phyloP scores from a whole-genome alignment of 441 rosid genomes.

The Bruguiera hainesii region DNA sequence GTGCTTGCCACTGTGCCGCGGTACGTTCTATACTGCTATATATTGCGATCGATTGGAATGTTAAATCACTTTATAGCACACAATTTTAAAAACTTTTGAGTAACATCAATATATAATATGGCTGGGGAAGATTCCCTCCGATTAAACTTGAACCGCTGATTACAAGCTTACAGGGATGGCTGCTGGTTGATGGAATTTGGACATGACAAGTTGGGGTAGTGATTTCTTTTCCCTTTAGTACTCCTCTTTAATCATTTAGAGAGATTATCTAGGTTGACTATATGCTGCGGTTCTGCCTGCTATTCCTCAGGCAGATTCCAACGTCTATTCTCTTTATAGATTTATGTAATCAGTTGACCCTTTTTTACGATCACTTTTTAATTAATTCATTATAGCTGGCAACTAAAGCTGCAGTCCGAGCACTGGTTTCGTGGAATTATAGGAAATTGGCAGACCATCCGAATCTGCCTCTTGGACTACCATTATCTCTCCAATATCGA shows the following conservation, averaged over 20 bases:
- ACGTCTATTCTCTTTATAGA: constrained; percentile 4
- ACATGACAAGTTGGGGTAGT: constrained; percentile 6
- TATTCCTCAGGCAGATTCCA: constrained; percentile 15
- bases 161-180: not conserved
- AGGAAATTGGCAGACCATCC: no score
- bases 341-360: constrained; percentile 11
- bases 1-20: no score
- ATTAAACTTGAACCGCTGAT: not conserved
- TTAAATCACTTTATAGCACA: no score
- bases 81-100: no score
- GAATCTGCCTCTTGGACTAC: no score
- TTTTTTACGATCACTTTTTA: constrained; percentile 7
- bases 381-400: constrained; percentile 13
- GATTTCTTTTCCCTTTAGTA: not conserved
- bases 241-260: constrained; percentile 18
- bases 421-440: not conserved
- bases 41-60: no score
- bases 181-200: constrained; percentile 1
- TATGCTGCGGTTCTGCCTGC: constrained; percentile 9
- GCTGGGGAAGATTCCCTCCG: not conserved
- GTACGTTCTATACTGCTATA: no score
- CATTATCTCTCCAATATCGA: no score
- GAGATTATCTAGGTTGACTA: constrained; percentile 22
- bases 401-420: constrained; percentile 9
- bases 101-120: no score